These are phyloP conservation scores for Beauveria asiatica DNA, from an alignment of 2,329 filamentous ascomycete species.

Conservation along the genomic window DNA sequence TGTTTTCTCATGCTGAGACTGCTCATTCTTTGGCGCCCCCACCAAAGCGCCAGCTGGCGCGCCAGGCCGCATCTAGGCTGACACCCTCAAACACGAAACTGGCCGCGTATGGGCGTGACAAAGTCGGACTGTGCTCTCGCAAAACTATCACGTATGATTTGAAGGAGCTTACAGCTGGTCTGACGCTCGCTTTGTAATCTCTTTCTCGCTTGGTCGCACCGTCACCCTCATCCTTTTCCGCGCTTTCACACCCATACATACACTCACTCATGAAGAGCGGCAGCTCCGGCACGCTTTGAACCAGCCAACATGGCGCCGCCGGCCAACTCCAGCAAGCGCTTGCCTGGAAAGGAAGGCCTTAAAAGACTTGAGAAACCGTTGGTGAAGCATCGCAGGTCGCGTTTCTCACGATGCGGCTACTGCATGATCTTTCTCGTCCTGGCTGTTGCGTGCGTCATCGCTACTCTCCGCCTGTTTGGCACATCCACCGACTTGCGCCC, in stretches of 20 bases:
- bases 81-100: background rate
- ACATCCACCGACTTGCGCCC: slow-evolving; percentile 9
- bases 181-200: background rate
- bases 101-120: background rate
- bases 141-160: background rate
- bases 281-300: background rate
- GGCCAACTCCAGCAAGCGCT: background rate
- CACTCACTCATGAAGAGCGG: background rate
- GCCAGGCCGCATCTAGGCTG: background rate
- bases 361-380: background rate
- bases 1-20: background rate
- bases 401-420: slow-evolving; percentile 1
- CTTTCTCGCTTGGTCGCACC: background rate
- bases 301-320: background rate
- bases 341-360: background rate
- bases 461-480: slow-evolving; percentile 14
- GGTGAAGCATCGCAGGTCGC: background rate
- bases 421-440: slow-evolving; percentile 5
- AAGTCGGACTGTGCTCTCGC: background rate
- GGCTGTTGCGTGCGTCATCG: slow-evolving; percentile 4
- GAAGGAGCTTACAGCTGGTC: background rate
- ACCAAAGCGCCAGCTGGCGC: slow-evolving; percentile 4
- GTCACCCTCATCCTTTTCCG: background rate
- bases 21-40: background rate
- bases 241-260: background rate